These are phyloP conservation scores for Aureobasidium mangrovei DNA, from an alignment of 2,329 filamentous ascomycete genomes.

Conservation along the genomic window DNA sequence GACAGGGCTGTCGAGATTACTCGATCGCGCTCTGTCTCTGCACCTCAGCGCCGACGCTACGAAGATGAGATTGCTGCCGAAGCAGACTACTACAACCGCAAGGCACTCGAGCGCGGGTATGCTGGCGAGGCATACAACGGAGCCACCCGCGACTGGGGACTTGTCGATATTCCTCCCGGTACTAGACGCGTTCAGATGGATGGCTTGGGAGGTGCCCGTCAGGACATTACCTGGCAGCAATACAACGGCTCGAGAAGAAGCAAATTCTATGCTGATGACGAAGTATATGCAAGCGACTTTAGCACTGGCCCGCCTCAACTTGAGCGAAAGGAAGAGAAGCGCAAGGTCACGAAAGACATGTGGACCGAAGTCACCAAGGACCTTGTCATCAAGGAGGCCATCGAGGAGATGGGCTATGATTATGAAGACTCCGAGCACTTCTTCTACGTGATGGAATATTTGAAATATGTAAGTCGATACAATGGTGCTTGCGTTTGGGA, in stretches of 20 bases:
- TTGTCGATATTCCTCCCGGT: constrained; percentile 76
- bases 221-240: constrained; percentile 69
- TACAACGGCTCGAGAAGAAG: constrained; percentile 70
- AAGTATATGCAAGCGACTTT: constrained; percentile 40
- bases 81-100: constrained; percentile 56
- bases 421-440: constrained; percentile 85
- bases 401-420: constrained; percentile 74
- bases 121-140: constrained; percentile 68
- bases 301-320: constrained; percentile 20
- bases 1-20: constrained; percentile 20
- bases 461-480: constrained; percentile 64
- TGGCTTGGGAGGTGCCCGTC: constrained; percentile 62
- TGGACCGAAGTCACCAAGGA: constrained; percentile 99
- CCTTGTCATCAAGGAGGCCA: constrained; percentile 75
- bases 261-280: constrained; percentile 62
- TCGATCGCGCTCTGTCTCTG: constrained; percentile 32
- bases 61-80: constrained; percentile 45
- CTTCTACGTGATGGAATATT: constrained; percentile 88
- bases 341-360: constrained; percentile 43
- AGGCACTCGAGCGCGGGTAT: constrained; percentile 58
- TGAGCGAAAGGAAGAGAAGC: constrained; percentile 14
- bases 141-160: constrained; percentile 66
- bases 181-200: constrained; percentile 78
- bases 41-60: constrained; percentile 41
- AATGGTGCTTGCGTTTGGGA: background rate